Percentiles rank a stretch among this genome's conserved stretches.
Conservation (phyloP, 192 early-diverging fungal genomes). For the Phlyctochytrium planicorne region DNA sequence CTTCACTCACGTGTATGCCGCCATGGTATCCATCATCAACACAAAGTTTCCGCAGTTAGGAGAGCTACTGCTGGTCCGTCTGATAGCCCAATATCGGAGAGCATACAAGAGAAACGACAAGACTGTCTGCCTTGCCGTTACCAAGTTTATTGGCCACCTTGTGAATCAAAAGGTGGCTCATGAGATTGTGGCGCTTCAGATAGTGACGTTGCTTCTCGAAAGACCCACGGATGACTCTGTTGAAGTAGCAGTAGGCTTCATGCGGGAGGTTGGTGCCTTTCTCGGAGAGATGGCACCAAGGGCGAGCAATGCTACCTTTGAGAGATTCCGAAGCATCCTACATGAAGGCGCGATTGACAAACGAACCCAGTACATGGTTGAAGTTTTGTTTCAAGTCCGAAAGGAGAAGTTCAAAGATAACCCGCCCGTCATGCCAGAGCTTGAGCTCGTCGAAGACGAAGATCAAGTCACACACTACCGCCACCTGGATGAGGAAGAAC, state of each 20-base stretch:
- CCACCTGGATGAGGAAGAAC: conserved; percentile 76
- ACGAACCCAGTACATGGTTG: conserved; percentile 96
- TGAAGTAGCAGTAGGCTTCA: conserved; percentile 93
- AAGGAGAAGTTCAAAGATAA: conserved; percentile 94
- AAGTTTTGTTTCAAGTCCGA: conserved; percentile 92
- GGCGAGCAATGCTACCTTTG: no score
- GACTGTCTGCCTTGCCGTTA: conserved; percentile 75
- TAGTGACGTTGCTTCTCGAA: conserved; percentile 78
- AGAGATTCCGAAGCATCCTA: conserved; percentile 84
- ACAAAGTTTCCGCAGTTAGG: conserved; percentile 91
- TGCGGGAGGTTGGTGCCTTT: no score
- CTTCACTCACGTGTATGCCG: conserved; percentile 91
- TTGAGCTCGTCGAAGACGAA: conserved; percentile 93
- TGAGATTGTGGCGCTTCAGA: conserved; percentile 86
- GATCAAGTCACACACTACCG: conserved; percentile 92
- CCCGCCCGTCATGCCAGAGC: conserved; percentile 66
- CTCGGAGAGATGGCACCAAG: no score
- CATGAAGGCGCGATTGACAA: conserved; percentile 94
- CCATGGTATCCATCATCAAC: conserved; percentile 83
- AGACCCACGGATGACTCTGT: conserved; percentile 92
- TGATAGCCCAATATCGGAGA: conserved; percentile 85
- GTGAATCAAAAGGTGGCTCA: conserved; percentile 87
- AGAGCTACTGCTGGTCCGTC: conserved; percentile 78
- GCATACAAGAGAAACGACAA: conserved; percentile 94
- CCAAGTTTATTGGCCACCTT: conserved; percentile 88